Conservation (phyloP, 1,139 yeast species). For the Candida frijolesensis region DNA sequence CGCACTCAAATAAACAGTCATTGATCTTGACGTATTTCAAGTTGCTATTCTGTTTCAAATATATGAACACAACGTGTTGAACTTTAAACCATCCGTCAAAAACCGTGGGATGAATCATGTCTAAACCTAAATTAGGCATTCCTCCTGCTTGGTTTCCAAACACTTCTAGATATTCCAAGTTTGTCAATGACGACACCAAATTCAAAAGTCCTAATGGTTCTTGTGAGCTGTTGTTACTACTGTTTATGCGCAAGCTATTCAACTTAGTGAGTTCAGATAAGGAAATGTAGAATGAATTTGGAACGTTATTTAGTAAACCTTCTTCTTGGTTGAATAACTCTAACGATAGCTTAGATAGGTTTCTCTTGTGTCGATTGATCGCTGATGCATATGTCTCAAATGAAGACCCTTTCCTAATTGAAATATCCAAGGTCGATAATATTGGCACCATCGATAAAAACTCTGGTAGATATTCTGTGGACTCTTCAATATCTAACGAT, state of each 20-base stretch:
- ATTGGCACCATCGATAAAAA: conserved; percentile 31
- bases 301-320: conserved; percentile 23
- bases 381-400: conserved; percentile 30
- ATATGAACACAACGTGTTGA: conserved; percentile 52
- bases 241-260: conserved; percentile 43
- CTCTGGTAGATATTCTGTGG: conserved; percentile 42
- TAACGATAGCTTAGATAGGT: conserved; percentile 35
- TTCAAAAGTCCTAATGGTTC: conserved; percentile 21
- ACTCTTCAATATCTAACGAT: conserved; percentile 48
- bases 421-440: conserved; percentile 43
- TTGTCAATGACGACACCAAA: conserved; percentile 28
- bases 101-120: conserved; percentile 55
- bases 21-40: conserved; percentile 49
- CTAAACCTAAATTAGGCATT: conserved; percentile 56
- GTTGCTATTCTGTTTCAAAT: conserved; percentile 25
- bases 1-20: conserved; percentile 34
- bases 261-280: conserved; percentile 25
- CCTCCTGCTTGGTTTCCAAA: conserved; percentile 58
- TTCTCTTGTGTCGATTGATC: conserved; percentile 17
- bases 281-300: conserved; percentile 12
- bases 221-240: conserved; percentile 26
- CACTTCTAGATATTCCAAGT: conserved; percentile 42
- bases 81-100: conserved; percentile 61
- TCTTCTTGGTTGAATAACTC: conserved; percentile 40
- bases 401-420: conserved; percentile 40